Evolutionary conservation across 192 early-diverging fungal genomes (phyloP).

Genomic region (Entrophospora sp.): DNA sequence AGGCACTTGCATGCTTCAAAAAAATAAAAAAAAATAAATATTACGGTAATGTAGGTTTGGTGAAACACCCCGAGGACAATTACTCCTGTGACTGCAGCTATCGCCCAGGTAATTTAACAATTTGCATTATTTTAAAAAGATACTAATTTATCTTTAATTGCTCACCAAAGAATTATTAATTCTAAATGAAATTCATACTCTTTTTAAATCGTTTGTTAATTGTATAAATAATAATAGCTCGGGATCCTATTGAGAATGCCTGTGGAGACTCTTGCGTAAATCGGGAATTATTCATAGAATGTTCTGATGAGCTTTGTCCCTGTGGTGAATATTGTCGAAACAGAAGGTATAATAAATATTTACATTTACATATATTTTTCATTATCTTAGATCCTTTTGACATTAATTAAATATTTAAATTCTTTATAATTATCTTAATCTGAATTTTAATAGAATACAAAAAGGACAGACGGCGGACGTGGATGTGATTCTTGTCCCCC

Average conservation of each 20-base stretch:
- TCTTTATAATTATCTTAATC: not conserved
- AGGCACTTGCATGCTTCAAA: no score
- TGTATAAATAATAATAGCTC: slow-evolving; percentile 24
- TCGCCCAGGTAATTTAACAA: not conserved
- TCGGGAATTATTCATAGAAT: slow-evolving; percentile 84
- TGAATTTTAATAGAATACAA: slow-evolving; percentile 61
- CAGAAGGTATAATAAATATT: slow-evolving; percentile 40
- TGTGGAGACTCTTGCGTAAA: slow-evolving; percentile 97
- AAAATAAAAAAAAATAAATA: not conserved
- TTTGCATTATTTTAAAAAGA: not conserved
- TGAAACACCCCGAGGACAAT: not conserved
- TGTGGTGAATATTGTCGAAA: slow-evolving; percentile 84
- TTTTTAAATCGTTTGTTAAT: not conserved
- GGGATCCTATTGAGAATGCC: slow-evolving; percentile 46
- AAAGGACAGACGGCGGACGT: slow-evolving; percentile 74
- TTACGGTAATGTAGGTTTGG: not conserved
- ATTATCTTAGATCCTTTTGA: not conserved
- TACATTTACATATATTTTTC: not conserved
- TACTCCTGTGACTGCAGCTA: not conserved
- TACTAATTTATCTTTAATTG: not conserved
- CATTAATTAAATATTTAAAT: not conserved
- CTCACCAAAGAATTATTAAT: not conserved
- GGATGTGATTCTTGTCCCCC: slow-evolving; percentile 80
- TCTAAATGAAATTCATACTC: not conserved
- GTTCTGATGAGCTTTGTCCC: slow-evolving; percentile 80